Base-by-base conservation (phyloP, 257 asterid genomes). In the Primulina eburnea region DNA sequence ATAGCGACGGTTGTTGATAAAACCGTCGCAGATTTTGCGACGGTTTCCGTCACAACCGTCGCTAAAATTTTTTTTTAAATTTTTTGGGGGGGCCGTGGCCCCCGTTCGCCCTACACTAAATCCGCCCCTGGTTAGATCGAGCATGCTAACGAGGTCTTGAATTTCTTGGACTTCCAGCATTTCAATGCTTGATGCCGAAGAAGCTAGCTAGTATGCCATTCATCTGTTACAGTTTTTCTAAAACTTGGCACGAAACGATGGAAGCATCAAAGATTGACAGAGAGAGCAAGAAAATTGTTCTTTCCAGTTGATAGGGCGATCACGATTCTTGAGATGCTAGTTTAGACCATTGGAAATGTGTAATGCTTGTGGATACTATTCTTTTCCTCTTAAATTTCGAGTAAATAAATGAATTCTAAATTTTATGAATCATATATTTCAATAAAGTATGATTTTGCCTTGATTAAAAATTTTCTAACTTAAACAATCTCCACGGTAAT, bases 361-460 rank as follows among this genome's bases (percentile, higher is more conserved):
- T 43, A 50, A 61, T 79, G 77, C 64, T 63, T 50, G 70, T 80
- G 63, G 64, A 73, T 70, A 65, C 60, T 62, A 60, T 62, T 73
- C 60, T 38, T 71, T 47, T 82, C 70, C 65, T 59, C 68, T 24
- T 24, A 24, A 24, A 24, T 24, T 24, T 24, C 26, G 26, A 24
- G 66, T 65, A 56, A 64, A 73, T 71, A 67, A 72, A 60, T 79
- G 63, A 67, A 62, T 57, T 55, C 58, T 62, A 58, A 20, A 47
- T 73, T 60, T 58, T 66, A 28, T 28, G 30, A 28, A 33, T 33
- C 37, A 4, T 33, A 4, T 33, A 4, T 33, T 24, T 5, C 37
- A 33, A 8, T 10, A 8, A 35, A 35, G 11, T 35, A 7, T 35
- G 9, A 35, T 35, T 35, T 35, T 35, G 10, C 50, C 16, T 38